Percentiles rank a stretch among this genome's conserved stretches.
These are phyloP conservation scores for Malassezia obtusa DNA, from an alignment of 1,284 basidiomycete species.

Conservation along the genomic window DNA sequence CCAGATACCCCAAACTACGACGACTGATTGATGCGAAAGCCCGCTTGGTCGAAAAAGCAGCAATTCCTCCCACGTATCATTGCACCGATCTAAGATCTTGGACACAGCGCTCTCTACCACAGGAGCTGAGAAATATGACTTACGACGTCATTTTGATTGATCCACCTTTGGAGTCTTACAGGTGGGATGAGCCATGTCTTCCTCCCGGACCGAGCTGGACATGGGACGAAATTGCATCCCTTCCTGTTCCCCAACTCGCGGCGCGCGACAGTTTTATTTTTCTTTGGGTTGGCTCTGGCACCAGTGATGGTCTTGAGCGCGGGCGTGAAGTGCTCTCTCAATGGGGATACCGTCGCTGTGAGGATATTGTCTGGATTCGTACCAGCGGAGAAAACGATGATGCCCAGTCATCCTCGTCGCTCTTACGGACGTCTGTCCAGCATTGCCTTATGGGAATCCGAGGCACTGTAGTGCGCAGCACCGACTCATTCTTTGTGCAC, in stretches of 20 bases:
- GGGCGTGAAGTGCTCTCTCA: slow-evolving; percentile 79
- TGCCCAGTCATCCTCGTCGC: slow-evolving; percentile 14
- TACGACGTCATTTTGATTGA: slow-evolving; percentile 91
- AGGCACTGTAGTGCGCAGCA: slow-evolving; percentile 85
- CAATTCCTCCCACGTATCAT: slow-evolving; percentile 36
- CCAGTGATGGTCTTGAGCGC: slow-evolving; percentile 78
- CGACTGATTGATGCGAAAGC: slow-evolving; percentile 34
- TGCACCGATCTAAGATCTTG: slow-evolving; percentile 26
- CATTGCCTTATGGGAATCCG: slow-evolving; percentile 98
- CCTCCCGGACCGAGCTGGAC: slow-evolving; percentile 52
- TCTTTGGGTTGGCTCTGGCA: slow-evolving; percentile 88
- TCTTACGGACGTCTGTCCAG: slow-evolving; percentile 49
- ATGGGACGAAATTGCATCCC: slow-evolving; percentile 69
- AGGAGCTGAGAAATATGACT: slow-evolving; percentile 54
- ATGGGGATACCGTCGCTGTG: slow-evolving; percentile 92
- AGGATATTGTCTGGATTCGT: slow-evolving; percentile 95
- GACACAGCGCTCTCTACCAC: slow-evolving; percentile 22
- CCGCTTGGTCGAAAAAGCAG: slow-evolving; percentile 22
- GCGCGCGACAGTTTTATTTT: slow-evolving; percentile 77
- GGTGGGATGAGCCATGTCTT: slow-evolving; percentile 24
- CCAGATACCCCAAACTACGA: slow-evolving; percentile 34
- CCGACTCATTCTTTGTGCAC: slow-evolving; percentile 89
- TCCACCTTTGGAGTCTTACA: slow-evolving; percentile 59
- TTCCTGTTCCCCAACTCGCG: slow-evolving; percentile 73
- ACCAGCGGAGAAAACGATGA: slow-evolving; percentile 55